A percentile compares a stretch with the other conserved stretches of the same genome.
Conservation (phyloP, 805 yeast genomes). For the Candida odintsovae region DNA sequence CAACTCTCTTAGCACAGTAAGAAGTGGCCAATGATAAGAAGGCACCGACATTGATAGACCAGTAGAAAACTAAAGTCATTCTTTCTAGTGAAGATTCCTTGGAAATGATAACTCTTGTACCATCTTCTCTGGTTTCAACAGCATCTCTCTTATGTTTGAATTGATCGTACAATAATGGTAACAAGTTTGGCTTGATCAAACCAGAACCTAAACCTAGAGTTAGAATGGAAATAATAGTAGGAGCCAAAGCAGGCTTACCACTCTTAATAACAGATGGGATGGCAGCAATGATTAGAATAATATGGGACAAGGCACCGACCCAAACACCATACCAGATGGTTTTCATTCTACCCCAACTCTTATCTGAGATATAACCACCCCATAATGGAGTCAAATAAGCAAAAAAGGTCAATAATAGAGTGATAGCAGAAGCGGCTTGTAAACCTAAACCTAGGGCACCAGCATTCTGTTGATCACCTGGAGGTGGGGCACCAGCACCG, state of each 20-base stretch:
- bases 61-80: constrained; percentile 68
- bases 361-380: constrained; percentile 72
- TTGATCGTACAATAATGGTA: constrained; percentile 70
- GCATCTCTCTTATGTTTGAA: constrained; percentile 53
- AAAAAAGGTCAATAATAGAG: constrained; percentile 75
- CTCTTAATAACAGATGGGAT: constrained; percentile 47
- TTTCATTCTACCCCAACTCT: constrained; percentile 63
- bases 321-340: constrained; percentile 56
- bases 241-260: constrained; percentile 49
- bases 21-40: constrained; percentile 71
- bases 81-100: constrained; percentile 63
- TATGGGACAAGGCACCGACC: constrained; percentile 54
- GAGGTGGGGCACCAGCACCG: constrained; percentile 24
- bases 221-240: constrained; percentile 38
- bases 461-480: constrained; percentile 14
- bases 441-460: constrained; percentile 60
- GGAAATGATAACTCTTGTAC: constrained; percentile 64
- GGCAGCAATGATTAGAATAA: constrained; percentile 62
- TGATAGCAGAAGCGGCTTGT: constrained; percentile 62
- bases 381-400: constrained; percentile 72
- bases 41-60: constrained; percentile 70
- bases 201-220: constrained; percentile 74
- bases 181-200: constrained; percentile 65
- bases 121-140: constrained; percentile 48
- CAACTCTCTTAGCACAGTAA: constrained; percentile 56